Evolutionary conservation across 768 basidiomycete genomes (phyloP).

Genomic region (Lactarius evosmus): DNA sequence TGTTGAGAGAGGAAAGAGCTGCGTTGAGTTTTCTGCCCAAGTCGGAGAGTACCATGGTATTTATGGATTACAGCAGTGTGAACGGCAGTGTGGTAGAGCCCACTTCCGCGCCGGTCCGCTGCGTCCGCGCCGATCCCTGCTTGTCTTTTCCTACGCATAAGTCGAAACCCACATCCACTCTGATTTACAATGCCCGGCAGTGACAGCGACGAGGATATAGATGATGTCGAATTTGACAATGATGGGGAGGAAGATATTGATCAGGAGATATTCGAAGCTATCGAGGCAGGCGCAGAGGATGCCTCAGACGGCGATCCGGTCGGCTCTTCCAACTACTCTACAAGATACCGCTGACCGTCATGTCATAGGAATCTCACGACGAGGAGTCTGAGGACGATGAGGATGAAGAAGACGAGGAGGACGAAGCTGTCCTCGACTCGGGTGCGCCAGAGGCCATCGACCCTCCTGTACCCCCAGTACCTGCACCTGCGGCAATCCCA

Average conservation of each 20-base stretch:
- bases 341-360: not conserved
- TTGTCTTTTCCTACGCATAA: no score
- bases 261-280: conserved; percentile 51
- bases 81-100: conserved; percentile 5
- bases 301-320: conserved; percentile 73
- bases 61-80: conserved; percentile 26
- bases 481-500: conserved; percentile 33
- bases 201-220: conserved; percentile 51
- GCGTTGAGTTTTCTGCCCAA: conserved; percentile 91
- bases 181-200: conserved; percentile 40
- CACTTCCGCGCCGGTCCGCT: not conserved
- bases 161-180: no score
- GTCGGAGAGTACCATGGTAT: conserved; percentile 90
- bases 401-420: conserved; percentile 44
- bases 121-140: conserved; percentile 13
- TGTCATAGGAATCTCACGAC: conserved; percentile 27
- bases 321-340: conserved; percentile 29
- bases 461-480: conserved; percentile 39
- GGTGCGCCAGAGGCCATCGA: conserved; percentile 27
- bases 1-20: conserved; percentile 85
- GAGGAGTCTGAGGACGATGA: conserved; percentile 37
- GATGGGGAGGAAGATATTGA: conserved; percentile 27
- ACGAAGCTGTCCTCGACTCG: conserved; percentile 50
- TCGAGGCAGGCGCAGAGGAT: conserved; percentile 52
- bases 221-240: conserved; percentile 41